Evolutionary conservation across 371 early-diverging fungal species (phyloP), one percentile per base, ranked within the genome.

Genomic region (Capillidium heterosporum): DNA sequence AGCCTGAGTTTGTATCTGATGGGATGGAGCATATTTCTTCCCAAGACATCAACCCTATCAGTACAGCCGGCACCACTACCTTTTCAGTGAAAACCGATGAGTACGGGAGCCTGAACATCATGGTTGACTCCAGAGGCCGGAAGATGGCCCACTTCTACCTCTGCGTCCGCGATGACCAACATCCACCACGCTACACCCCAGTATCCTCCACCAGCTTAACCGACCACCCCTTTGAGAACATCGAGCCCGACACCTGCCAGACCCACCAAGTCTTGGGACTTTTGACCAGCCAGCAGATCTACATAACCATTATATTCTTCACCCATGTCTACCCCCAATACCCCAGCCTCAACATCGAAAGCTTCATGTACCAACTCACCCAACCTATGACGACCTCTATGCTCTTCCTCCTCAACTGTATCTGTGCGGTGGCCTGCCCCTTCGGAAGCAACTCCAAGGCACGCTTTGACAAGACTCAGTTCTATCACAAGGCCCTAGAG

Each of bases 241-340:
- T 54, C 5, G 42, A 35, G 19, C n/a, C 54, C n/a, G 7, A 17
- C 17, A 23, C 54, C 43, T 54, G 54, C 23, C 15, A 42, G 7
- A 32, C 54, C 2, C n/a, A 40, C 32, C 54, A 40, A 10, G n/a
- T 40, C 21, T 40, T 40, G 13, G 32, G 27, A 28, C 17, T 40
- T 23, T 32, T 54, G 26, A 54, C 41, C 15, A 54, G 54, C 24
- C 54, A 54, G 29, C 54, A 54, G 26, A 54, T 54, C 54, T 54
- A 54, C 32, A 54, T 54, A 2, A 17, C 27, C 2, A 11, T 54
- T 17, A 27, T 54, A 3, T 54, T 40, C 29, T 54, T 54, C 29
- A 23, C 15, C 10, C 39, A 23, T 35, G 15, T 54, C 2, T 11
- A 10, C 21, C 54, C 39, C 4, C 31, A 54, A 26, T 54, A 32